These are phyloP conservation scores for Arachis hypogaea DNA, from an alignment of 306 rosid genomes.

Conservation along the genomic window DNA sequence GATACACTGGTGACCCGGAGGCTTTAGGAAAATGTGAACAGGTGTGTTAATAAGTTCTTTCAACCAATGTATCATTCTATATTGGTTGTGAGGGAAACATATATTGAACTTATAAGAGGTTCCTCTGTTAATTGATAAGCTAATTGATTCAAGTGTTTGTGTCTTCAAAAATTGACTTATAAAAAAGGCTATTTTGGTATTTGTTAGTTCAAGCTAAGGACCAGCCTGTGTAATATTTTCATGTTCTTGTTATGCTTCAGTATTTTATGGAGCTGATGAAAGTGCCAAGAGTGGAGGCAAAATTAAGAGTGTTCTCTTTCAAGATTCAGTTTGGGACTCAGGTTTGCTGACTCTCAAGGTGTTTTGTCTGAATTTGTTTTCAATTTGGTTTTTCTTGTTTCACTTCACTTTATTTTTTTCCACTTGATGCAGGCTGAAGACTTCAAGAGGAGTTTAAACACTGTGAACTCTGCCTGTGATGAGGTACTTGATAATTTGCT, in stretches of 20 bases:
- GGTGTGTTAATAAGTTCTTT: slow-evolving; percentile 56
- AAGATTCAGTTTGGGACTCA: slow-evolving; percentile 84
- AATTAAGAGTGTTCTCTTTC: slow-evolving; percentile 89
- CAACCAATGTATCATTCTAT: not conserved
- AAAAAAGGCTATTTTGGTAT: slow-evolving; percentile 22
- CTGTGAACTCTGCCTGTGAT: slow-evolving; percentile 79
- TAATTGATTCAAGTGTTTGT: slow-evolving; percentile 8
- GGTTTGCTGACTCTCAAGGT: slow-evolving; percentile 62
- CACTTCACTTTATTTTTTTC: slow-evolving; percentile 37
- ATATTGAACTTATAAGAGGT: slow-evolving; percentile 28
- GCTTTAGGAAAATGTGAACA: slow-evolving; percentile 88
- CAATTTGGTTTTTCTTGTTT: slow-evolving; percentile 37
- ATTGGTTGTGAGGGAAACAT: too few species aligned
- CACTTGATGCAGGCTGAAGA: slow-evolving; percentile 66
- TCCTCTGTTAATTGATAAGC: not conserved
- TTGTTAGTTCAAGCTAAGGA: slow-evolving; percentile 15
- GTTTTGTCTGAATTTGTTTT: slow-evolving; percentile 18
- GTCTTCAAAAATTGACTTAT: not conserved
- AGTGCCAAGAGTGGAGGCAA: slow-evolving; percentile 95
- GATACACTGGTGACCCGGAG: slow-evolving; percentile 83
- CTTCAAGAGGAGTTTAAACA: slow-evolving; percentile 76
- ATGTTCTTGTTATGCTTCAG: slow-evolving; percentile 55
- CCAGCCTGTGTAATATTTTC: slow-evolving; percentile 25
- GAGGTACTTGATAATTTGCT: slow-evolving; percentile 59
- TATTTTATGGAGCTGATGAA: slow-evolving; percentile 90